A percentile compares a stretch with the other conserved stretches of the same genome.
phyloP scores from a whole-genome alignment of 768 basidiomycete species.

The Termitomyces heimii region DNA sequence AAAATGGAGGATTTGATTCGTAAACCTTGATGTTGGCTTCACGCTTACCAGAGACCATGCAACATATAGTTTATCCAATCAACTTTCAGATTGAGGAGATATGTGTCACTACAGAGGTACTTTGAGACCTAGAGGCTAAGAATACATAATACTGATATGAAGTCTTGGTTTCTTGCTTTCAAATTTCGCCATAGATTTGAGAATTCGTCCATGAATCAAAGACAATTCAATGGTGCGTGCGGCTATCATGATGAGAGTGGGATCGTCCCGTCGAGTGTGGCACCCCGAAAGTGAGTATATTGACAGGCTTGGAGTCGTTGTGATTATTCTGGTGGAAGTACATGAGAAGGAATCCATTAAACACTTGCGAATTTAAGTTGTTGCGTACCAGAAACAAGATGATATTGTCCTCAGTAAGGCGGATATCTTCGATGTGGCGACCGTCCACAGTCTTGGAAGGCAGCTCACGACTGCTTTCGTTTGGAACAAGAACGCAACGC shows the following conservation, averaged over 20 bases:
- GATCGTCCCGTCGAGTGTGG: constrained; percentile 16
- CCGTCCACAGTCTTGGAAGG: constrained; percentile 38
- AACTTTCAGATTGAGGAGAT: neutral
- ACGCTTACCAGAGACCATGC: neutral
- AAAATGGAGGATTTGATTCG: constrained; percentile 32
- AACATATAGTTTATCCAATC: neutral
- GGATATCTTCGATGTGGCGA: constrained; percentile 41
- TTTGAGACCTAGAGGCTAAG: neutral
- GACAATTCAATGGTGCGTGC: constrained; percentile 12
- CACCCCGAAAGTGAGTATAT: constrained; percentile 42
- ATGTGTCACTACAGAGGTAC: neutral
- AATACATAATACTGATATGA: neutral
- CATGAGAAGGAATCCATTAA: constrained; percentile 1
- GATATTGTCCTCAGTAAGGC: constrained; percentile 57
- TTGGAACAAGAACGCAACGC: constrained; percentile 32
- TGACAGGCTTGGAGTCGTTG: constrained; percentile 33
- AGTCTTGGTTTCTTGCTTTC: neutral
- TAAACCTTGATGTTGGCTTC: too few species aligned
- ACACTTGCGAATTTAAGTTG: neutral
- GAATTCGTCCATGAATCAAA: neutral
- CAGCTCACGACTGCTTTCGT: constrained; percentile 36
- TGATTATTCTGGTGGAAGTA: constrained; percentile 27
- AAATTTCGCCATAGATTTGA: neutral
- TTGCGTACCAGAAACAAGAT: constrained; percentile 47
- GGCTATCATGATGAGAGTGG: constrained; percentile 20